These are phyloP conservation scores for Euphorbia corollata DNA, from an alignment of 441 rosid genomes.

Conservation along the genomic window DNA sequence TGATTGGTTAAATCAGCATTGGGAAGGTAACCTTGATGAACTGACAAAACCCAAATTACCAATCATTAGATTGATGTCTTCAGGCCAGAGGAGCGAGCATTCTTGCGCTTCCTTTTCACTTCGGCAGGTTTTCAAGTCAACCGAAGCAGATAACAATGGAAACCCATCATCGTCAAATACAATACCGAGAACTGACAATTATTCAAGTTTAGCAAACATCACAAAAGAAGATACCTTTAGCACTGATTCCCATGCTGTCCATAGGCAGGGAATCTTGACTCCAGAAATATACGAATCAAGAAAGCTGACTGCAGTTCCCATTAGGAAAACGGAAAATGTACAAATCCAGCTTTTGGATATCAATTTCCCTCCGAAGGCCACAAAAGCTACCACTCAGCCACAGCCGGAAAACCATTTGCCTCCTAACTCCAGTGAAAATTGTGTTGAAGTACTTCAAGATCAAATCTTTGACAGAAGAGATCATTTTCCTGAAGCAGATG, in stretches of 20 bases:
- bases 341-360: conserved; percentile 77
- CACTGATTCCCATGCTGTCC: conserved; percentile 40
- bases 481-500: conserved; percentile 26
- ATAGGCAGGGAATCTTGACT: conserved; percentile 72
- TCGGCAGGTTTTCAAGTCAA: conserved; percentile 68
- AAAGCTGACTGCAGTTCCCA: conserved; percentile 57
- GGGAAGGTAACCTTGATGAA: conserved; percentile 95
- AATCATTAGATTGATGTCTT: conserved; percentile 72
- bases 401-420: conserved; percentile 25
- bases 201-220: conserved; percentile 30
- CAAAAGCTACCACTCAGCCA: conserved; percentile 31
- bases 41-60: conserved; percentile 75
- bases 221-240: conserved; percentile 38
- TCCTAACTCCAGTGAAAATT: conserved; percentile 30
- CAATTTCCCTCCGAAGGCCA: conserved; percentile 62
- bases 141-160: conserved; percentile 38
- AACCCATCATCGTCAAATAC: conserved; percentile 62
- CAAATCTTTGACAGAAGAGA: conserved; percentile 23
- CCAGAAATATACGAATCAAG: conserved; percentile 83
- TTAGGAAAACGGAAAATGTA: conserved; percentile 41
- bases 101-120: conserved; percentile 78
- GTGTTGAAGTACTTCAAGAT: conserved; percentile 25
- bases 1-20: conserved; percentile 95
- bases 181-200: conserved; percentile 36
- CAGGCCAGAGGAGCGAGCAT: conserved; percentile 83